Evolutionary conservation across 2,329 filamentous ascomycete species (phyloP), one percentile per base, ranked within the genome.

Genomic region (Neopestalotiopsis clavispora): DNA sequence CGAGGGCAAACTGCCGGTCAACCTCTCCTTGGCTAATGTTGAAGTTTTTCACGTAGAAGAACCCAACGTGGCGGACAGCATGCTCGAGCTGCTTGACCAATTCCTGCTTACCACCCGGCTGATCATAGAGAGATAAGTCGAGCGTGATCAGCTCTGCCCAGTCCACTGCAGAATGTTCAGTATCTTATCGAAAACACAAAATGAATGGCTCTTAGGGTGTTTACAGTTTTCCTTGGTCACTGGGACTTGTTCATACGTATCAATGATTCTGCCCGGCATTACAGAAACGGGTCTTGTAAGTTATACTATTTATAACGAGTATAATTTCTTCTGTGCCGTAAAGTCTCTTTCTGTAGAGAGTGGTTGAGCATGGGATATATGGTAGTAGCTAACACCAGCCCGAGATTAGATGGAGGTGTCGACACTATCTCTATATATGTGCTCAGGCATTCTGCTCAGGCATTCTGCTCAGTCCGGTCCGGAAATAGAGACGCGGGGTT

Each of bases 11-110:
- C 68, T 91, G 88, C 1, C 79, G 79, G 68, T 90, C 85, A 0
- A 91, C 84, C 40, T 85, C 83, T 49, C 88, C 85, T 74, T 90
- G 88, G 0, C 80, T 80, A 28, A 90, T 85, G 71, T 85, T 86
- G 72, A 87, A 90, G 77, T 91, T 90, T 69, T 84, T 88, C 1
- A 90, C 85, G 68, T 89, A 89, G 76, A 90, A 90, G 79, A 90
- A 87, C 4, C 85, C 85, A 49, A 76, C 75, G 58, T 77, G 74
- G 0, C 73, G 73, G 20, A 77, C 74, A 4, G 76, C 76, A 57
- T 78, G 74, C 38, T 77, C 74, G 14, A 79, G 75, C 71, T 79
- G 76, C 68, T 77, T 76, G 30, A 77, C 77, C 4, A 79, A 71
- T 67, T 76, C 72, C 57, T 76, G 69, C 67, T 78, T 79, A 63